Evolutionary conservation across 768 basidiomycete genomes (phyloP), one percentile per base, ranked within the genome.

Genomic region (Sarcodon aspratus): DNA sequence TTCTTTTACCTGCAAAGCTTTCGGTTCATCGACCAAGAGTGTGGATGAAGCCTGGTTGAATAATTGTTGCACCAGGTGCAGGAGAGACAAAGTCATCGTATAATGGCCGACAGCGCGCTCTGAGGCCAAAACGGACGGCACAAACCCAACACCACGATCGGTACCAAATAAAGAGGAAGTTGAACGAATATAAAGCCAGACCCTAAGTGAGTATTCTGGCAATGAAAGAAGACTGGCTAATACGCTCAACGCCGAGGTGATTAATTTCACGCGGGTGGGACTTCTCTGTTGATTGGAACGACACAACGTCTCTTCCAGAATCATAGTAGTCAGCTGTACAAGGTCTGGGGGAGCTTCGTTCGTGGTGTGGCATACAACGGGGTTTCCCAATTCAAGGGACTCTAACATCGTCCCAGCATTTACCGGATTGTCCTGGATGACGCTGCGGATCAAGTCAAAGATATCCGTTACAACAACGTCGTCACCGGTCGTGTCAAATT

Each of bases 131-230:
- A 81, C 77, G 38, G 75, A 69, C 3, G 82, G 78, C 5, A 78
- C 78, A 52, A 78, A 77, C 9, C 77, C 80, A 32, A 71, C 64
- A 6, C 65, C 60, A 40, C 70, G 70, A 21, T 78, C 79, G 6
- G 79, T 70, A 13, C 85, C 83, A 56, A 95, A 90, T 27, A 96
- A 72, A 17, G 80, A 74, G 0, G 76, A 69, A 0, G 90, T 85
- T 6, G 85, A 85, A 10, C 90, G 81, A 15, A 94, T 76, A 57
- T 86, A 93, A 9, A 91, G 69, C 92, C 91, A 95, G 18, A 94
- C 86, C 2, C 85, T 76, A 54, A 79, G 78, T n/a, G 87, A 85
- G 57, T 84, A 84, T 42, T 69, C 72, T 1, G 85, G 86, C 10
- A 87, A 66, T 1, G 80, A 76, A 34, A 93, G 73, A 32, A 94